Conservation (phyloP, 2,329 filamentous ascomycete genomes). For the Neopestalotiopsis rosae region DNA sequence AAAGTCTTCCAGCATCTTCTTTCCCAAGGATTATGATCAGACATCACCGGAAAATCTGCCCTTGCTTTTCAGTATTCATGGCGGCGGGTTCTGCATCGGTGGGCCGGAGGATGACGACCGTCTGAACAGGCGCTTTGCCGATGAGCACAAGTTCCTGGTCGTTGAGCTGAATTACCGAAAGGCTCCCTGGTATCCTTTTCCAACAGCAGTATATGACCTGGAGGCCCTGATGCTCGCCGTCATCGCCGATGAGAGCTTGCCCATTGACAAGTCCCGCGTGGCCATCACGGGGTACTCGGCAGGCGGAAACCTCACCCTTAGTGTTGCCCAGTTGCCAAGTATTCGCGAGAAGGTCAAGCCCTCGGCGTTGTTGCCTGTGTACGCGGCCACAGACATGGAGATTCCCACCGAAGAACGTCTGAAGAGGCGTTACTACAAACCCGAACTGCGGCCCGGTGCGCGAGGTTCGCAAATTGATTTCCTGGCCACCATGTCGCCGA, state of each 20-base stretch:
- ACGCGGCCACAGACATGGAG: slow-evolving; percentile 48
- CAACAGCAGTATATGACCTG: slow-evolving; percentile 44
- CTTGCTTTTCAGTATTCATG: slow-evolving; percentile 49
- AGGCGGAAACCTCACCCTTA: slow-evolving; percentile 47
- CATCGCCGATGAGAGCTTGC: slow-evolving; percentile 44
- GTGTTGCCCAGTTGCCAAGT: slow-evolving; percentile 41
- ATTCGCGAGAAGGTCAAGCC: slow-evolving; percentile 39
- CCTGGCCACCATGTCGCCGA: slow-evolving; percentile 31
- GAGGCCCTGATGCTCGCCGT: slow-evolving; percentile 44
- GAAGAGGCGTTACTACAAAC: slow-evolving; percentile 42
- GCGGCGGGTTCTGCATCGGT: slow-evolving; percentile 48
- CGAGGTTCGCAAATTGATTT: slow-evolving; percentile 33
- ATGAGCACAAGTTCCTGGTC: slow-evolving; percentile 45
- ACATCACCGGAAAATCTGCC: slow-evolving; percentile 35
- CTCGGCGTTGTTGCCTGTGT: slow-evolving; percentile 39
- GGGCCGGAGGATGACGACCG: slow-evolving; percentile 43
- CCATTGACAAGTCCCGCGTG: slow-evolving; percentile 44
- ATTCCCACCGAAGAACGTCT: slow-evolving; percentile 35
- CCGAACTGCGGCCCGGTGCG: slow-evolving; percentile 31
- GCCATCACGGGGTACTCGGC: slow-evolving; percentile 51
- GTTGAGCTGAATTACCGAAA: slow-evolving; percentile 49
- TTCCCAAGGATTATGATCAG: slow-evolving; percentile 36
- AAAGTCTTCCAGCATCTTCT: slow-evolving; percentile 36
- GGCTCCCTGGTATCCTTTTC: slow-evolving; percentile 45
- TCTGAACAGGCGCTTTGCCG: slow-evolving; percentile 44